Evolutionary conservation across 495 filamentous ascomycete species (phyloP), one percentile per base, ranked within the genome.

Genomic region (Penicillium canariense): DNA sequence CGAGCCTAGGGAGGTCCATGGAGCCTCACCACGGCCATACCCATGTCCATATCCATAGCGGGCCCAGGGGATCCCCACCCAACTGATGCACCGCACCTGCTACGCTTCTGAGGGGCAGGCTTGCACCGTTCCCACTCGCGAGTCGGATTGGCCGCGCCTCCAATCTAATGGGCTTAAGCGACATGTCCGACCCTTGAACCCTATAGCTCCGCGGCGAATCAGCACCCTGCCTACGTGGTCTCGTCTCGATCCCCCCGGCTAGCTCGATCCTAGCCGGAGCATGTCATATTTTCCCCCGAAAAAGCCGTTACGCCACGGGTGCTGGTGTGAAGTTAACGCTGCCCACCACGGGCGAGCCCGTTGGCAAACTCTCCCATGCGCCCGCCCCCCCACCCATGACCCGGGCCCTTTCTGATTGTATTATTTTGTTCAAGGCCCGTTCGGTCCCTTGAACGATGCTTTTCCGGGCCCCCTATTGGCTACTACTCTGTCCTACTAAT

Each of bases 241-340:
- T 57, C 47, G 49, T 43, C 49, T 63, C 54, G 60, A 58, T 60
- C 60, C 56, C 39, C 48, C 53, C 45, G 34, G 51, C 46, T 65
- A 59, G 56, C 44, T 60, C 56, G 62, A 65, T 58, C 52, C 56
- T 60, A 58, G 54, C 51, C 57, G 38, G 56, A 49, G 46, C 58
- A 63, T 63, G 59, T 63, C 60, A 61, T 64, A 54, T 48, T 56
- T 43, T 53, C n/a, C 39, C 30, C 55, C 47, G 53, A 52, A 43
- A 72, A 73, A 72, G 66, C 68, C 69, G 71, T 76, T 76, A 69
- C 59, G 67, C 67, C 68, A 68, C 69, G 61, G 39, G 49, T 39
- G 42, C 17, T 23, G 35, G 49, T 44, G 46, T 30, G 35, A 20
- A 32, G 50, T 40, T 43, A 61, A 61, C 58, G 56, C 54, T 65